phyloP scores from a whole-genome alignment of 2,329 filamentous ascomycete genomes.

The Verticillium zaregamsianum region DNA sequence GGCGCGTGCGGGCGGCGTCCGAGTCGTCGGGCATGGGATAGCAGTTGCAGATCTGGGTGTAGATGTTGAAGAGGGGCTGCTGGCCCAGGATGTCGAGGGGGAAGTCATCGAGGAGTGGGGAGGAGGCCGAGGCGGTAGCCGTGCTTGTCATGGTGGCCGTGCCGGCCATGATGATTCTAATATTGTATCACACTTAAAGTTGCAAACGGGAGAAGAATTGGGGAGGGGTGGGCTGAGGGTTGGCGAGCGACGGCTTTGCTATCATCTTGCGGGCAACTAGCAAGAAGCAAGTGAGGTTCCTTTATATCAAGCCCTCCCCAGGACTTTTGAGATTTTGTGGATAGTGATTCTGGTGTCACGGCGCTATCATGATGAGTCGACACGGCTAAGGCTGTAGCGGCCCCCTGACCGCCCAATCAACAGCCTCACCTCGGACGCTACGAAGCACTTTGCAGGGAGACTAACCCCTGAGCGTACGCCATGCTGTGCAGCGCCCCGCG shows the following conservation, averaged over 20 bases:
- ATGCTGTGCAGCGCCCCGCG: too few relatives aligned
- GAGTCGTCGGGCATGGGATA: slow-evolving; percentile 25
- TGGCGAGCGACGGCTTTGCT: too few relatives aligned
- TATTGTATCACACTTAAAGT: neutral
- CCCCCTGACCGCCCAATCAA: neutral
- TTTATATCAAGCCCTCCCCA: too few relatives aligned
- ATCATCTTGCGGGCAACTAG: too few relatives aligned
- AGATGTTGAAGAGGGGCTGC: slow-evolving; percentile 34
- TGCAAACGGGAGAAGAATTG: too few relatives aligned
- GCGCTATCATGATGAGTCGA: slow-evolving; percentile 2
- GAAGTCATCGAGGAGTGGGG: slow-evolving; percentile 12
- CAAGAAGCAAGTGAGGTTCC: too few relatives aligned
- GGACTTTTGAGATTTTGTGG: too few relatives aligned
- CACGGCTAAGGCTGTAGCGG: neutral
- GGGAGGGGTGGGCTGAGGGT: too few relatives aligned
- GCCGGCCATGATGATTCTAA: neutral
- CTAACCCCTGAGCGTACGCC: too few relatives aligned
- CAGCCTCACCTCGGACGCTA: neutral
- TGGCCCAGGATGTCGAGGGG: slow-evolving; percentile 38
- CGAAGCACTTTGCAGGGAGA: too few relatives aligned
- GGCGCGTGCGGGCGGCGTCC: slow-evolving; percentile 12
- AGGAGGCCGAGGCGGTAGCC: neutral
- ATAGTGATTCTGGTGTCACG: neutral
- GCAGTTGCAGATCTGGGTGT: slow-evolving; percentile 40
- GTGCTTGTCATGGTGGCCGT: neutral